These are phyloP conservation scores for Diaporthe citri DNA, from an alignment of 2,329 filamentous ascomycete species.

Conservation along the genomic window DNA sequence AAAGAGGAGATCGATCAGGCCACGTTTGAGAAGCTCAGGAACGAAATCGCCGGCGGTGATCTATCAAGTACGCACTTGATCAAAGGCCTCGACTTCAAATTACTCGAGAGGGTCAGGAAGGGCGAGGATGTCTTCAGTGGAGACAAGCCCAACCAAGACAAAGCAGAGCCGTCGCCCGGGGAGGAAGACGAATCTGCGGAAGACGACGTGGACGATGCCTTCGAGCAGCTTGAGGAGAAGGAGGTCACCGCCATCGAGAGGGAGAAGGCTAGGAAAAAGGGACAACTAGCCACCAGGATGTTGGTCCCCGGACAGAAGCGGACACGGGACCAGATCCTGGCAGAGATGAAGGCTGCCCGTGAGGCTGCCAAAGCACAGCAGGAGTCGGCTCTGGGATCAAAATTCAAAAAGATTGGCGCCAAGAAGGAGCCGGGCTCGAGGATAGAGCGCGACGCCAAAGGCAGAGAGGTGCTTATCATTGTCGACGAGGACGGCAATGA, in stretches of 20 bases:
- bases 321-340: constrained; percentile 75
- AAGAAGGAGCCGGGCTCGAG: constrained; percentile 66
- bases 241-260: constrained; percentile 67
- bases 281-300: constrained; percentile 67
- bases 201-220: constrained; percentile 73
- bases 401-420: constrained; percentile 75
- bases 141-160: constrained; percentile 45
- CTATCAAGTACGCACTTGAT: constrained; percentile 85
- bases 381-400: constrained; percentile 66
- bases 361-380: constrained; percentile 68
- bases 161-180: constrained; percentile 54
- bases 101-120: constrained; percentile 76
- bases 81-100: constrained; percentile 89
- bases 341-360: constrained; percentile 74
- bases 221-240: constrained; percentile 68
- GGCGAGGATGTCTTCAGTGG: constrained; percentile 76
- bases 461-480: constrained; percentile 74
- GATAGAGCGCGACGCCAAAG: constrained; percentile 72
- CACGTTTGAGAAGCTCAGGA: constrained; percentile 81
- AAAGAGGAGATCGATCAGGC: constrained; percentile 84
- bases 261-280: constrained; percentile 69
- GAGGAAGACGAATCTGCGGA: constrained; percentile 69
- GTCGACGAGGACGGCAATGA: constrained; percentile 76
- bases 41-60: constrained; percentile 86
- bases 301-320: constrained; percentile 70